phyloP scores from a whole-genome alignment of 257 asterid species.

The Linderniella brevidens region DNA sequence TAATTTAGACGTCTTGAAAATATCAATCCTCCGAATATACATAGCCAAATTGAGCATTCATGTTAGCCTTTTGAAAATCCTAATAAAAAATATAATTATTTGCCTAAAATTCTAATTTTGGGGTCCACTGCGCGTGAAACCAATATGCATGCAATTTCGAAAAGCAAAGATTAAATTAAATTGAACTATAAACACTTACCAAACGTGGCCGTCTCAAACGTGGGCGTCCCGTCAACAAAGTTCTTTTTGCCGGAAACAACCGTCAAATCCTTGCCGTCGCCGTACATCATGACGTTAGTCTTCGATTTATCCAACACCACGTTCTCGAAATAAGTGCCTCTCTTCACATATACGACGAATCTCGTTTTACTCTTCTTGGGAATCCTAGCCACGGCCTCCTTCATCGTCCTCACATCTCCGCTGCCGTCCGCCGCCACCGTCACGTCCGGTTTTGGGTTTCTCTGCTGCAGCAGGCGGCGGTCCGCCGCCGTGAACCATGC shows the following conservation, averaged over 20 bases:
- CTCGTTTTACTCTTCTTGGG: conserved; percentile 32
- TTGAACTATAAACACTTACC: conserved; percentile 22
- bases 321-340: conserved; percentile 39
- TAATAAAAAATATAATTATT: neutral
- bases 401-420: conserved; percentile 29
- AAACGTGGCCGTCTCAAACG: conserved; percentile 57
- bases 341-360: conserved; percentile 42
- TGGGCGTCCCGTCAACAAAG: conserved; percentile 32
- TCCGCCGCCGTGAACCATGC: conserved; percentile 38
- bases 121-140: no score
- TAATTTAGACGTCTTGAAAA: no score
- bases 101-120: no score
- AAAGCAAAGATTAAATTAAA: no score
- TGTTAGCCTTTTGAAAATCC: no score
- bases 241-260: conserved; percentile 36
- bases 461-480: conserved; percentile 41
- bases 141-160: no score
- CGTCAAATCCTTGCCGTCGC: conserved; percentile 44
- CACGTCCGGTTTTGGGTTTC: conserved; percentile 29
- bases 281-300: conserved; percentile 71
- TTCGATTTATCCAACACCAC: conserved; percentile 38
- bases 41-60: no score
- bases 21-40: no score
- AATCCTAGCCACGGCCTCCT: conserved; percentile 39
- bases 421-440: conserved; percentile 46